Base-by-base conservation (phyloP, 148 eudicot species). In the Chenopodium formosanum region DNA sequence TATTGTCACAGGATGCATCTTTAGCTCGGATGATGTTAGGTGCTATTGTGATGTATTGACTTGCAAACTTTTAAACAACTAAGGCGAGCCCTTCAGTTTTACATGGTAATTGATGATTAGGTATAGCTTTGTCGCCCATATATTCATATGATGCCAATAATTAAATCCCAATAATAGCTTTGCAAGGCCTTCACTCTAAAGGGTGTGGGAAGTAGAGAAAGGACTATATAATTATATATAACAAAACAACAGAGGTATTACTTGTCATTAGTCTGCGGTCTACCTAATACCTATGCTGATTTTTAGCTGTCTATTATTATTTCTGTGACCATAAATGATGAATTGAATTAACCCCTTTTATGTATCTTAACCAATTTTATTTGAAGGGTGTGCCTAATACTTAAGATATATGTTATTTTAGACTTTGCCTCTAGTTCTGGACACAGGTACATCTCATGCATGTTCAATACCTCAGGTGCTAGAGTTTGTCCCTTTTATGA, bases 251-350 rank as follows among this genome's bases (percentile, higher is more conserved):
- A 52, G 81, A 68, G 73, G 25, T 78, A 17, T 14, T n/a, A 1
- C 31, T 25, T 9, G 12, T 29, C 44, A 47, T 68, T 40, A 78
- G 53, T 78, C 37, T 65, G 40, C 79, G 6, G 44, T 40, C 8
- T 77, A 37, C 80, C 11, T 77, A 22, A 1, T 77, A 37, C 80
- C 11, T 77, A 22, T 67, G 63, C 46, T 70, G 37, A 32, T 48
- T 48, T 66, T 48, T 8, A 29, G 46, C 44, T 67, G 46, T 48
- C 13, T 47, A 67, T 10, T 19, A 56, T 34, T 9, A 32, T 58
- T 76, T 68, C 7, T 16, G 32, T 48, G 50, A 10, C 19, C 75
- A 9, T 20, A 40, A 47, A 4, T 66, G 34, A 66, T 17, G 4
- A 40, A 40, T 40, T 40, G 7, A 5, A 40, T 40, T 40, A 6